Evolutionary conservation across 1,284 basidiomycete genomes (phyloP), one percentile per base, ranked within the genome.

Genomic region (Trametes sp.): DNA sequence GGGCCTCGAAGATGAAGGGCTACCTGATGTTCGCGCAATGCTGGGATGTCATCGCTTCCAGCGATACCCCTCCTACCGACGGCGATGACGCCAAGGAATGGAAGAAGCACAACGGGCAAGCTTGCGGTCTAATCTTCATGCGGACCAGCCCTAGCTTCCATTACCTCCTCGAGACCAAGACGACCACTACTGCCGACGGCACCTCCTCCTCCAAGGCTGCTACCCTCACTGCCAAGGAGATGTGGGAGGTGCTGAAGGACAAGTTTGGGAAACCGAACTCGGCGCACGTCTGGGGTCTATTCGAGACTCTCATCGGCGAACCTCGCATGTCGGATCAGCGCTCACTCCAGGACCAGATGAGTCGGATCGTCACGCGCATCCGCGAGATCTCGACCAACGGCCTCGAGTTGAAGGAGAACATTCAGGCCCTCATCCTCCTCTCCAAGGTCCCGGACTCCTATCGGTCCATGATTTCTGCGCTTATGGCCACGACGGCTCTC

Each of bases 181-280:
- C 26, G 6, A 19, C 24, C 7, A 29, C 26, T 8, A 19, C 24
- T 10, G 10, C 4, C 35, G 28, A 4, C 13, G 49, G 5, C 16
- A n/a, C 41, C 9, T n/a, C n/a, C n/a, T n/a, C n/a, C n/a, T n/a
- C n/a, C n/a, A n/a, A n/a, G n/a, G n/a, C n/a, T n/a, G n/a, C n/a
- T n/a, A 13, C 28, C 7, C 19, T 19, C 24, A 42, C 53, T 31
- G 53, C 53, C 8, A 44, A 41, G 23, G 26, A 54, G 23, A 42
- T 44, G 38, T 54, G 53, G 53, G 28, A 54, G 8, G 33, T 23
- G n/a, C 24, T 53, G 23, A 5, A 53, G 52, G 19, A 23, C 33
- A 38, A 53, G 52, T 53, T 53, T 41, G 52, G 52, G 19, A 53
- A 13, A n/a, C 52, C 52, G 4, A 38, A 53, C 52, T 41, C 19